These are phyloP conservation scores for Bruguiera parviflora DNA, from an alignment of 345 rosid genomes.

Conservation along the genomic window DNA sequence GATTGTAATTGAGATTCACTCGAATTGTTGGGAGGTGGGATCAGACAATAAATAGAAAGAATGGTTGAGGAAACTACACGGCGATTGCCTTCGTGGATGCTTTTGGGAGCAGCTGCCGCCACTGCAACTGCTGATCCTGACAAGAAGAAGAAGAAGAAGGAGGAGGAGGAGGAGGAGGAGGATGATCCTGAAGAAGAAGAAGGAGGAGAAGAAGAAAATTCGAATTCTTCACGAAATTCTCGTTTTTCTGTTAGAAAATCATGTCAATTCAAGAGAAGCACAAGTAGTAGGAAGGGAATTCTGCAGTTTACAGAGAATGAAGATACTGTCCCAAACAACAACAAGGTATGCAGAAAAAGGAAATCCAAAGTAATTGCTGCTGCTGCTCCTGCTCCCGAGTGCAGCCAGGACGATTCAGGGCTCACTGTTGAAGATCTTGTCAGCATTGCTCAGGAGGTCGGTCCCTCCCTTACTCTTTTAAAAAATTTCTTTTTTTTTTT, in stretches of 20 bases:
- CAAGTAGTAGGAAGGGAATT: background rate
- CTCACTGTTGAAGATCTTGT: constrained; percentile 51
- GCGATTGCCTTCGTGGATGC: constrained; percentile 44
- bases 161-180: background rate
- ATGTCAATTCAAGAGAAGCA: background rate
- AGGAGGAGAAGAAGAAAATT: background rate
- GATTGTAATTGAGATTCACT: too few species aligned
- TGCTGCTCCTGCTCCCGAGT: background rate
- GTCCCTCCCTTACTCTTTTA: background rate
- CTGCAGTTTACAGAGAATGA: background rate
- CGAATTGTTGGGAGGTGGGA: too few species aligned
- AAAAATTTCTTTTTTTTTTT: background rate
- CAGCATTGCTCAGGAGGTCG: constrained; percentile 54
- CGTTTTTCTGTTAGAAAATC: background rate
- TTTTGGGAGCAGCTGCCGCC: background rate
- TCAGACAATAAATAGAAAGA: background rate
- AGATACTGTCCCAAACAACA: background rate
- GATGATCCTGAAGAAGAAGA: background rate
- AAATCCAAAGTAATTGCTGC: background rate
- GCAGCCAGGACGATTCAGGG: background rate
- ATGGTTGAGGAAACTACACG: constrained; percentile 21
- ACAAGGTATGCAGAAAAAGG: background rate
- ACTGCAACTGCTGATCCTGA: constrained; percentile 1
- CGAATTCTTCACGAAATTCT: background rate
- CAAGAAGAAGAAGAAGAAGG: constrained; percentile 1